Evolutionary conservation across 148 eudicot genomes (phyloP), one percentile per base, ranked within the genome.

Genomic region (Chenopodium formosanum): DNA sequence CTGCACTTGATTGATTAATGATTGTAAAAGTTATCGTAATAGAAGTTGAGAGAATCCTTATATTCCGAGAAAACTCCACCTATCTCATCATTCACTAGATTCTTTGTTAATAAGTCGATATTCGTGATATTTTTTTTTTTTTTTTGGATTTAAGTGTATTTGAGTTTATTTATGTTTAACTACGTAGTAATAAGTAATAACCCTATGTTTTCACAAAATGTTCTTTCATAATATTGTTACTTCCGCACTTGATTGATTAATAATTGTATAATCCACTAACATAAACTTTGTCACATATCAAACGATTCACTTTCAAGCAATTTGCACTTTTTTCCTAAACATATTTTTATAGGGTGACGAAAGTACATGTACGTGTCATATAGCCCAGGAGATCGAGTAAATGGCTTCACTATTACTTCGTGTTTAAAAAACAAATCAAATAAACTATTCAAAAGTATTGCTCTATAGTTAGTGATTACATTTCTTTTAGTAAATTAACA

Each of bases 201-300:
- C 37, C 25, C 25, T 34, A 40, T 40, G 8, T 6, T 40, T 40
- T 7, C 44, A 40, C 6, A 40, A 40, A 37, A 40, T 40, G 6
- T 32, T 32, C 34, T 3, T 32, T 32, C 34, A 32, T 40, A 40
- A 40, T 40, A 40, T 40, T 40, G 44, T 40, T 40, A 40, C 1
- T 4, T 53, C 12, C 5, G 60, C 60, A 11, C 62, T 76, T 44
- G 79, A 76, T 82, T 69, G 75, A 53, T 60, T 27, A 82, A 82
- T 82, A 9, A 82, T 82, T 76, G 73, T 58, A 22, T 53, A 82
- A 69, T 68, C 50, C 75, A 69, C 75, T 65, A 64, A 75, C 75
- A 68, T 12, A 56, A 10, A 69, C 44, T 78, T 75, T 81, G 34
- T 52, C 29, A 46, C 19, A 66, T 81, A 75, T 67, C 73, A 75